A percentile compares a stretch with the other conserved stretches of the same genome.
phyloP scores from a whole-genome alignment of 2,329 filamentous ascomycete genomes.

The Ophiocordyceps sinensis region DNA sequence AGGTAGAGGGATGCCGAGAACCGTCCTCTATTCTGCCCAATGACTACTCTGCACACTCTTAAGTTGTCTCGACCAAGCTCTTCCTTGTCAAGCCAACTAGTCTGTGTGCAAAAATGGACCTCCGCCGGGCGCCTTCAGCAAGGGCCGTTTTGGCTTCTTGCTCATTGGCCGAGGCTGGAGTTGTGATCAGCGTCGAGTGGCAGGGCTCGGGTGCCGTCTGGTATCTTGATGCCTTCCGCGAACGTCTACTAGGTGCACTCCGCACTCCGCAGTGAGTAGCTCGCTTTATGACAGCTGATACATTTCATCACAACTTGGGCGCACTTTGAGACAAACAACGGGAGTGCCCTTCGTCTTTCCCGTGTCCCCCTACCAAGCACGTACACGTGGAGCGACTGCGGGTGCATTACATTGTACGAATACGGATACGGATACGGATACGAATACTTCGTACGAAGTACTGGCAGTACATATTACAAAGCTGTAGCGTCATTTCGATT shows the following conservation, averaged over 20 bases:
- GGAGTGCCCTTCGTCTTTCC: not conserved
- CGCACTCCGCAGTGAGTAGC: constrained; percentile 14
- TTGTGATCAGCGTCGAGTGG: constrained; percentile 15
- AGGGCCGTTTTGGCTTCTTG: constrained; percentile 35
- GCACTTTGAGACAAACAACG: not conserved
- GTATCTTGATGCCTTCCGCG: constrained; percentile 11
- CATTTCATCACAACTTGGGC: constrained; percentile 6
- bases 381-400: not conserved
- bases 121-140: constrained; percentile 25
- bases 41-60: constrained; percentile 64
- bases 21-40: not conserved
- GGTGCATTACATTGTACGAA: too few relatives aligned
- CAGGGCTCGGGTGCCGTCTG: constrained; percentile 12
- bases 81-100: constrained; percentile 85
- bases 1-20: too few relatives aligned
- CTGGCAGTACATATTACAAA: too few relatives aligned
- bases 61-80: constrained; percentile 73
- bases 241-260: constrained; percentile 21
- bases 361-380: not conserved
- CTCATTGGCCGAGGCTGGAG: constrained; percentile 13
- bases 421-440: too few relatives aligned
- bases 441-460: too few relatives aligned
- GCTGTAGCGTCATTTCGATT: not conserved
- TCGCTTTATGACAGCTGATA: constrained; percentile 14
- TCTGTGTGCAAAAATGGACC: constrained; percentile 82